Evolutionary conservation across 306 rosid genomes (phyloP), one percentile per base, ranked within the genome.

Genomic region (Erythrophleum fordii): DNA sequence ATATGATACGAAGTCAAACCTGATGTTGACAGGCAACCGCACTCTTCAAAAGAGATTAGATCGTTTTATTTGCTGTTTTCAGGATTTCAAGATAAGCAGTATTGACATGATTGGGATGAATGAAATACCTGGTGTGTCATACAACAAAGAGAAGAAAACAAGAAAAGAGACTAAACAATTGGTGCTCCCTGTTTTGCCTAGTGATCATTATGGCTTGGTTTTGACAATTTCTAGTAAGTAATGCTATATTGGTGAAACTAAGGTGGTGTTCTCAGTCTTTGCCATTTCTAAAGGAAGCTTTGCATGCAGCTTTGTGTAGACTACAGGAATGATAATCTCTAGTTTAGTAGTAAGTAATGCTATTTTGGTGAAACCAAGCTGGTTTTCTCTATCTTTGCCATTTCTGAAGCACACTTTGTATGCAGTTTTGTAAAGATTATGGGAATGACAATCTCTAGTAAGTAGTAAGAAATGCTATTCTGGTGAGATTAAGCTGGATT

Each of bases 1-100:
- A 11, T 95, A 95, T 77, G 99, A 95, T 85, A 95, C 99, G 72
- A 93, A 93, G 83, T 89, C 99, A 9, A 95, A 95, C 88, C 81
- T 58, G 84, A 93, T 95, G 99, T 73, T 93, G 79, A 16, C 90
- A 3, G 94, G 93, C 39, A 95, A 95, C 82, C 93, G 89, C 1
- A 81, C 83, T 12, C 85, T 95, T 81, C 96, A 88, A 66, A 90
- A 82, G 82, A 87, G 99, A 29, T 67, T 93, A 31, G 97, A 95
- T 83, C 95, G 99, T 13, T 90, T 95, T 75, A 26, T 91, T 72
- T 95, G 97, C 77, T 69, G 72, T 62, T 83, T 95, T 22, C 83
- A 56, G 25, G 96, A 90, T 85, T 86, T 86, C 82, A 82, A 86
- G 85, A 74, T 91, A 74, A 83, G 87, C 56, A 80, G 80, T 41